A percentile compares a stretch with the other conserved stretches of the same genome.
These are phyloP conservation scores for Tetrapisispora pingtungensis DNA, from an alignment of 805 yeast species.

Conservation along the genomic window DNA sequence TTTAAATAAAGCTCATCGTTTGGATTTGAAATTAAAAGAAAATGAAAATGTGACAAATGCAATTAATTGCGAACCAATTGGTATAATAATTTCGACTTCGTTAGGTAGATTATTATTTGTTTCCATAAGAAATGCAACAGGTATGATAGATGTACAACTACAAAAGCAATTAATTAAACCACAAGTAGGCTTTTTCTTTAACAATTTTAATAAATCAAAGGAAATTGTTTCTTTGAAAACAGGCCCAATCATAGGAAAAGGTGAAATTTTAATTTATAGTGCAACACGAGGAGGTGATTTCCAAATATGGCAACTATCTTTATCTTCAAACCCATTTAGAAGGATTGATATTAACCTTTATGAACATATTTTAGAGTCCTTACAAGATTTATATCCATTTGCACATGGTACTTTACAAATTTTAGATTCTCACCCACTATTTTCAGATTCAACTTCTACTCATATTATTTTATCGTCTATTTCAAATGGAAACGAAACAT, in stretches of 20 bases:
- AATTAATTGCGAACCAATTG: slow-evolving; percentile 62
- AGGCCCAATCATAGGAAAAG: slow-evolving; percentile 43
- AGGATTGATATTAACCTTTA: slow-evolving; percentile 31
- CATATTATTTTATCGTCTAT: slow-evolving; percentile 44
- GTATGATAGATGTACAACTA: slow-evolving; percentile 39
- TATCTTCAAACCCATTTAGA: slow-evolving; percentile 34
- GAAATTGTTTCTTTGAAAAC: slow-evolving; percentile 50
- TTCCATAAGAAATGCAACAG: slow-evolving; percentile 55
- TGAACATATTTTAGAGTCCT: slow-evolving; percentile 31
- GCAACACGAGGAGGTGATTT: slow-evolving; percentile 38
- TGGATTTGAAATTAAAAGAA: slow-evolving; percentile 17
- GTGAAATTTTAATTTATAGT: slow-evolving; percentile 35
- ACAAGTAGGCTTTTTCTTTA: slow-evolving; percentile 30
- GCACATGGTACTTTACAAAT: slow-evolving; percentile 42
- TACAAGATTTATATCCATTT: slow-evolving; percentile 42
- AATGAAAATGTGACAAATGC: slow-evolving; percentile 47
- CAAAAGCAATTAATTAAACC: slow-evolving; percentile 23
- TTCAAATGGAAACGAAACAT: slow-evolving; percentile 23
- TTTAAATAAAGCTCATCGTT: slow-evolving; percentile 17
- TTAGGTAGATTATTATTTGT: slow-evolving; percentile 55
- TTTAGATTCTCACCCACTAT: slow-evolving; percentile 51
- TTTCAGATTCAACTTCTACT: slow-evolving; percentile 30
- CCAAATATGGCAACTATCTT: slow-evolving; percentile 40
- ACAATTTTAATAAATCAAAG: slow-evolving; percentile 20
- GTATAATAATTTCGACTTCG: slow-evolving; percentile 61